Base-by-base conservation (phyloP, 306 rosid species). In the Cucurbita moschata region DNA sequence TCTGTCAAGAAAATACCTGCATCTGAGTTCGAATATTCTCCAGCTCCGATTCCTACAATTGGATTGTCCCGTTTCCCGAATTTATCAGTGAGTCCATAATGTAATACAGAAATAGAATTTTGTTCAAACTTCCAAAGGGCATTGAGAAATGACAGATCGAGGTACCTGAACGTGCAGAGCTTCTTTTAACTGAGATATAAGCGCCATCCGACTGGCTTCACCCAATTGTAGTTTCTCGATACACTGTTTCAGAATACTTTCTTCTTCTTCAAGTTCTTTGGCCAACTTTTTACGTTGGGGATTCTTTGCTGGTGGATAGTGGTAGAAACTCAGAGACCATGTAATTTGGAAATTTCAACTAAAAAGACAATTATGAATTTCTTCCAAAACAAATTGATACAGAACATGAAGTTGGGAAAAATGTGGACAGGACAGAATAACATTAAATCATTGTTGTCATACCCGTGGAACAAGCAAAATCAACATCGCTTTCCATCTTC, bases 101-200 rank as follows among this genome's bases (percentile, higher is more conserved):
- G 78, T 68, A 71, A 19, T 57, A 55, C 72, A 81, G 30, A 18
- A 26, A 30, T 18, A 60, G 21, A 67, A 53, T 77, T 59, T 77
- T 37, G 49, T 43, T 74, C 43, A 6, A 49, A 49, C 53, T 49
- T 49, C 16, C 47, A 54, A 19, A 61, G 49, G 49, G 61, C 21
- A 78, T 8, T 71, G 69, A 66, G 72, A n/a, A 9, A 74, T 4
- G 23, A 43, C 38, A 12, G 72, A 40, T 40, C 51, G n/a, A 54
- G 43, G 23, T 81, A 87, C 98, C 97, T 93, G 98, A 76, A 86
- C 94, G 61, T 78, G 84, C 71, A 90, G 81, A 37, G 91, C 96
- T 81, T 87, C 98, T 87, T 85, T 88, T 78, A 93, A 86, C 86
- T 90, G 96, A 73, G 90, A 85, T 13, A 90, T 85, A 61, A 93